Percentiles rank a stretch among this genome's conserved stretches.
Conservation (phyloP, 257 asterid genomes). For the Solanum piurae region DNA sequence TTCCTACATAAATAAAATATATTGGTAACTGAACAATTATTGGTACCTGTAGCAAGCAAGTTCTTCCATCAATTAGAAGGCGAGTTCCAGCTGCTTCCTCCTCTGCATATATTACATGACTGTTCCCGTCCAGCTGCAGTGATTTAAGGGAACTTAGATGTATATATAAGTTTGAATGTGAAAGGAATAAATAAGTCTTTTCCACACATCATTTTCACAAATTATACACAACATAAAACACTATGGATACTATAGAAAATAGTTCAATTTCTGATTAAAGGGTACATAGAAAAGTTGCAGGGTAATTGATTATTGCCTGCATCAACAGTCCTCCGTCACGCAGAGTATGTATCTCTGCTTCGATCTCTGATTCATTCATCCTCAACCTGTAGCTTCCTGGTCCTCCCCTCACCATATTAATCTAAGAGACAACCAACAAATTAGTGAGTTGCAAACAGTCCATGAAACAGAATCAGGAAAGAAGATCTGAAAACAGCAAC, state of each 20-base stretch:
- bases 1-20: background rate
- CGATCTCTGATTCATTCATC: slow-evolving; percentile 80
- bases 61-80: slow-evolving; percentile 96
- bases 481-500: background rate
- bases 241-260: background rate
- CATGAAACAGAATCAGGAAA: background rate
- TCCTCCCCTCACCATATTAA: slow-evolving; percentile 39
- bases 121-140: slow-evolving; percentile 83
- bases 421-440: slow-evolving; percentile 18
- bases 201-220: background rate
- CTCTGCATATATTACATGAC: slow-evolving; percentile 93
- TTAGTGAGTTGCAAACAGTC: background rate
- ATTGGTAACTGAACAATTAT: background rate
- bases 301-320: slow-evolving; percentile 60
- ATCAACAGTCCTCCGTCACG: slow-evolving; percentile 95
- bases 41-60: slow-evolving; percentile 96
- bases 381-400: slow-evolving; percentile 83
- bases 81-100: slow-evolving; percentile 99
- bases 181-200: background rate
- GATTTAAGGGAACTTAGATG: slow-evolving; percentile 1
- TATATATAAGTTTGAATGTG: background rate
- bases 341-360: slow-evolving; percentile 95
- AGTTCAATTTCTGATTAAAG: background rate
- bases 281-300: background rate
- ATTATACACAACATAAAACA: background rate